Base-by-base conservation (phyloP, 768 basidiomycete species). In the Suillus spraguei region DNA sequence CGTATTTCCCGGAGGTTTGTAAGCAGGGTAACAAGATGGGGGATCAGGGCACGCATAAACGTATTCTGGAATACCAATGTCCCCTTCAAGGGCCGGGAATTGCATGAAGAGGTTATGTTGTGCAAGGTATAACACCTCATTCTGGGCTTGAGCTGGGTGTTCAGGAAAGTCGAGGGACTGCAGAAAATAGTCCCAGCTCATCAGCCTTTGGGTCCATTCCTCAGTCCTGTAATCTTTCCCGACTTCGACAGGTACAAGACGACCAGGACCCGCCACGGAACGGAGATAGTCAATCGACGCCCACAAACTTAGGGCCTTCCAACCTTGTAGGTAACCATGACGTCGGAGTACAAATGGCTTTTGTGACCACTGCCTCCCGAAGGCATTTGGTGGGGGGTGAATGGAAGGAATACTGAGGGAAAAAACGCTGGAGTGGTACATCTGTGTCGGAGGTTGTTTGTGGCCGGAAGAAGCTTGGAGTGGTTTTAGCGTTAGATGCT, bases 201-300 rank as follows among this genome's bases (percentile, higher is more conserved):
- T 85, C 60, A 99, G 79, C 66, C 77, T 76, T 73, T 97, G 97
- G 1, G 83, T 83, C 97, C 97, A 99, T 53, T 85, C 84, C 24
- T 85, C 84, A 13, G 81, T 77, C 35, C 92, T 87, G 75, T 99
- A 99, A 71, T 95, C 91, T 39, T 76, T 74, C 16, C 97, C 97
- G 20, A 97, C 77, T 76, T 99, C 97, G 8, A 99, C 88, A 6
- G 97, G 97, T 1, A 99, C 90, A 5, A 93, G 77, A 24, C 97
- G 83, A 2, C 91, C 95, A 49, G 85, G 85, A 16, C 97, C 97
- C 2, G 90, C 85, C 0, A 87, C 78, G 5, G 80, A 78, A 16
- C 82, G 81, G 1, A 99, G 83, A 72, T 99, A 98, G 3, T 78
- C 72, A 6, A 80, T 76, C 20, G 86, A 89, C 13, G 74, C 66